These are phyloP conservation scores for Cryptosporidium ryanae DNA, from an alignment of 169 alveolate genomes.

Conservation along the genomic window DNA sequence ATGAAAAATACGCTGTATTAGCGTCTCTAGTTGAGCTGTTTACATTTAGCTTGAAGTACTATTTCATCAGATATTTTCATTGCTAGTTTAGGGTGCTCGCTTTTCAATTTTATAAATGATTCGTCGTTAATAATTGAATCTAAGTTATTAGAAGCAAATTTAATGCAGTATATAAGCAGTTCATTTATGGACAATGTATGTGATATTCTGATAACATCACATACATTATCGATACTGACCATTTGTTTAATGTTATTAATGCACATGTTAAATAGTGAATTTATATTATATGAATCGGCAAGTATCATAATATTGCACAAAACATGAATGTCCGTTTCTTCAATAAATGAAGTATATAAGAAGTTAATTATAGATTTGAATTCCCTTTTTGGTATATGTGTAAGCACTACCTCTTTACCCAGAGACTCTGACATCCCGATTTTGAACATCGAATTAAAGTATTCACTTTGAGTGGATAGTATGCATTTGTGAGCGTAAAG, in stretches of 20 bases:
- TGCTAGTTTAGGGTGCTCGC: slow-evolving; percentile 32
- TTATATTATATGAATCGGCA: slow-evolving; percentile 46
- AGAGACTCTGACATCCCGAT: slow-evolving; percentile 52
- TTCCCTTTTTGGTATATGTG: slow-evolving; percentile 45
- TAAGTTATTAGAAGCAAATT: slow-evolving; percentile 53
- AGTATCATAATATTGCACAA: slow-evolving; percentile 43
- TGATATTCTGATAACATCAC: slow-evolving; percentile 39
- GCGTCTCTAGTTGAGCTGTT: neutral
- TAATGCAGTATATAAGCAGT: slow-evolving; percentile 29
- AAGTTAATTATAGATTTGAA: slow-evolving; percentile 41
- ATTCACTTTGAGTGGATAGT: slow-evolving; percentile 43
- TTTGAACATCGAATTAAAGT: slow-evolving; percentile 64
- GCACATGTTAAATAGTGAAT: slow-evolving; percentile 34
- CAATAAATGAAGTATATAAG: slow-evolving; percentile 57
- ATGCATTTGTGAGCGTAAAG: slow-evolving; percentile 66
- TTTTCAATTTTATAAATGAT: slow-evolving; percentile 6
- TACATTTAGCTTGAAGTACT: neutral
- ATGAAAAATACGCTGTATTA: neutral
- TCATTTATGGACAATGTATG: slow-evolving; percentile 3
- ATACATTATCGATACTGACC: slow-evolving; percentile 45
- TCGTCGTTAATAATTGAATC: slow-evolving; percentile 23
- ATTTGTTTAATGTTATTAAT: slow-evolving; percentile 21
- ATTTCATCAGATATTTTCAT: slow-evolving; percentile 24
- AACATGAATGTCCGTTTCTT: slow-evolving; percentile 38
- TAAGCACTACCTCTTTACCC: slow-evolving; percentile 16